These are phyloP conservation scores for Gloeostereum incarnatum DNA, from an alignment of 768 basidiomycete species.

Conservation along the genomic window DNA sequence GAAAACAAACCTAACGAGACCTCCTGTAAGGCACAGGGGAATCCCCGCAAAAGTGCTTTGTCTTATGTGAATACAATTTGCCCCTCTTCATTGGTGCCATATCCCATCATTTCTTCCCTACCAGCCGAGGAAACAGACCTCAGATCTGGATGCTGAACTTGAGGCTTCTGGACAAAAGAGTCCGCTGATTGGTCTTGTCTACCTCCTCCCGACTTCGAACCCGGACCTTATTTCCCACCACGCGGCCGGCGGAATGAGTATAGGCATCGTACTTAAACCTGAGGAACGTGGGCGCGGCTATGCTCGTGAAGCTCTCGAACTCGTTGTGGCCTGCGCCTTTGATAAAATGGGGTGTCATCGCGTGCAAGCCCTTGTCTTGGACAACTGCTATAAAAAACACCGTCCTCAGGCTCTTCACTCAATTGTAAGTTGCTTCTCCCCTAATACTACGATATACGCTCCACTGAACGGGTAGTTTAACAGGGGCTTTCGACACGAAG, in stretches of 20 bases:
- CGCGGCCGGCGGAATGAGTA: conserved; percentile 32
- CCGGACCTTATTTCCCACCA: conserved; percentile 15
- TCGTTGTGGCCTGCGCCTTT: conserved; percentile 40
- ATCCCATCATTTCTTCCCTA: background rate
- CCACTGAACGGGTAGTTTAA: conserved; percentile 1
- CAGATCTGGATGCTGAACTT: conserved; percentile 1
- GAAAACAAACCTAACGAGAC: background rate
- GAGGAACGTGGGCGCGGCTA: conserved; percentile 29
- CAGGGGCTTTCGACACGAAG: conserved; percentile 57
- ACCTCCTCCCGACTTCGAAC: conserved; percentile 23
- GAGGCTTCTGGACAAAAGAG: background rate
- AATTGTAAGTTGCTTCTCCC: conserved; percentile 17
- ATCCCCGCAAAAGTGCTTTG: background rate
- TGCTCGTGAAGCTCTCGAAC: conserved; percentile 34
- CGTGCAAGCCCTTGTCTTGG: conserved; percentile 41
- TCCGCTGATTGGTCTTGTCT: conserved; percentile 30
- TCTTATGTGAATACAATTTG: background rate
- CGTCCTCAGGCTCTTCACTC: conserved; percentile 38
- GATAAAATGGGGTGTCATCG: conserved; percentile 33
- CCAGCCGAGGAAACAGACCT: conserved; percentile 6
- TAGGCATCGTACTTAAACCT: conserved; percentile 43
- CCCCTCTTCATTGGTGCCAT: background rate
- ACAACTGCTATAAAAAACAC: conserved; percentile 28
- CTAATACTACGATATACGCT: background rate
- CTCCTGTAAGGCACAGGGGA: background rate